phyloP scores from a whole-genome alignment of 805 yeast species.

The Zygotorulaspora florentina region DNA sequence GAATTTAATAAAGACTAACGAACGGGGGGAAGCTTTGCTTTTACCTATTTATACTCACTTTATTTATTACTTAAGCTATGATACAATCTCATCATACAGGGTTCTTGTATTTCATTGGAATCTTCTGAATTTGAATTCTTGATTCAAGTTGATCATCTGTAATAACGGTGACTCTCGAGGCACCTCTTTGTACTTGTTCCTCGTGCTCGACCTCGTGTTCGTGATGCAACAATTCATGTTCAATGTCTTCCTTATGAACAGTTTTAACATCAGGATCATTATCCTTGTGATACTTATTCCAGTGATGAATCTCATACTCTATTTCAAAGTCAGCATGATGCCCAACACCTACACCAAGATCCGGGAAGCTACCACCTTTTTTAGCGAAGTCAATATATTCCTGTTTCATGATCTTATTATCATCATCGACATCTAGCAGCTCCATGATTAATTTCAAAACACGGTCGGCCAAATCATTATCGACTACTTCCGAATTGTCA shows the following conservation, averaged over 20 bases:
- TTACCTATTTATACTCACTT: neutral
- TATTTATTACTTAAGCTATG: neutral
- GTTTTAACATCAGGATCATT: conserved; percentile 76
- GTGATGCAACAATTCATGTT: conserved; percentile 79
- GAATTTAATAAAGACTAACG: neutral
- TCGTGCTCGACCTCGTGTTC: conserved; percentile 76
- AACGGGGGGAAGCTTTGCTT: neutral
- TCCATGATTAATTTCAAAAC: conserved; percentile 54
- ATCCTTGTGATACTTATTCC: conserved; percentile 75
- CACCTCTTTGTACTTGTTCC: conserved; percentile 34
- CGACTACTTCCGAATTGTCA: conserved; percentile 59
- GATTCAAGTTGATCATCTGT: conserved; percentile 40
- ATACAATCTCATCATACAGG: conserved; percentile 11
- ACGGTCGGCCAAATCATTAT: conserved; percentile 47
- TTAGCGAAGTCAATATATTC: conserved; percentile 65
- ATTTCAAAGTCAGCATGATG: conserved; percentile 91
- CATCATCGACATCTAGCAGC: conserved; percentile 61
- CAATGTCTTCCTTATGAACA: conserved; percentile 85
- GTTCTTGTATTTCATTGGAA: conserved; percentile 39
- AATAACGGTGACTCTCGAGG: conserved; percentile 35
- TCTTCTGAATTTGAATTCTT: conserved; percentile 35
- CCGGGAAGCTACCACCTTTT: conserved; percentile 75
- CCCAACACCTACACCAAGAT: conserved; percentile 89
- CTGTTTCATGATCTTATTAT: conserved; percentile 57
- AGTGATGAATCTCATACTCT: conserved; percentile 92